phyloP scores from a whole-genome alignment of 2,329 filamentous ascomycete genomes.

The Setomelanomma holmii region DNA sequence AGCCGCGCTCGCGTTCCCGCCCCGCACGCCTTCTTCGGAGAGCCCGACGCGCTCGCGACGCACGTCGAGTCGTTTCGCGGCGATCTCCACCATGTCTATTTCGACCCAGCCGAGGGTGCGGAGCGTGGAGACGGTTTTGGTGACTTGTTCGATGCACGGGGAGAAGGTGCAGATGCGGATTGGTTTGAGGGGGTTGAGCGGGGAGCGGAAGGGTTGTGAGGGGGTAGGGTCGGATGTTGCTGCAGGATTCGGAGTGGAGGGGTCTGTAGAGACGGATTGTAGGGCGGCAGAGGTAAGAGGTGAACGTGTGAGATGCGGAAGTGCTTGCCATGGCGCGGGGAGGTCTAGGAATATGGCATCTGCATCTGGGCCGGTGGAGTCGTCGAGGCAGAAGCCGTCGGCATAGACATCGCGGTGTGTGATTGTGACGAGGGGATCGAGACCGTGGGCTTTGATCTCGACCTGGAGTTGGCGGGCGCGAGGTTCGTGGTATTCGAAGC shows the following conservation, averaged over 20 bases:
- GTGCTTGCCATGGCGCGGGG: constrained; percentile 80
- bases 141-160: constrained; percentile 96
- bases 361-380: constrained; percentile 52
- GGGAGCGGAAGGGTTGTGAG: constrained; percentile 48
- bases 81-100: constrained; percentile 91
- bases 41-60: constrained; percentile 81
- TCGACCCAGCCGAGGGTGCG: constrained; percentile 86
- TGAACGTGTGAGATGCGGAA: constrained; percentile 74
- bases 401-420: constrained; percentile 82
- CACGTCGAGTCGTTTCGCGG: constrained; percentile 80
- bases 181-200: constrained; percentile 74
- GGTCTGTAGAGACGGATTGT: constrained; percentile 34
- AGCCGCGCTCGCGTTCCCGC: constrained; percentile 72
- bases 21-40: constrained; percentile 69
- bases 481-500: constrained; percentile 81
- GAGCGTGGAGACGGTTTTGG: constrained; percentile 80
- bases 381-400: constrained; percentile 70
- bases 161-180: constrained; percentile 92
- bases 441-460: constrained; percentile 72
- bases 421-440: constrained; percentile 71
- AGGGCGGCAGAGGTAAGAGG: constrained; percentile 33
- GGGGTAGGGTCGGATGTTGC: constrained; percentile 16
- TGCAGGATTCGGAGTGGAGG: constrained; percentile 51
- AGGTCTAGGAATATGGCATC: constrained; percentile 80
- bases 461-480: constrained; percentile 72